A percentile compares a stretch with the other conserved stretches of the same genome.
Evolutionary conservation across 2,329 filamentous ascomycete species (phyloP).

Genomic region (Cadophora gregata): DNA sequence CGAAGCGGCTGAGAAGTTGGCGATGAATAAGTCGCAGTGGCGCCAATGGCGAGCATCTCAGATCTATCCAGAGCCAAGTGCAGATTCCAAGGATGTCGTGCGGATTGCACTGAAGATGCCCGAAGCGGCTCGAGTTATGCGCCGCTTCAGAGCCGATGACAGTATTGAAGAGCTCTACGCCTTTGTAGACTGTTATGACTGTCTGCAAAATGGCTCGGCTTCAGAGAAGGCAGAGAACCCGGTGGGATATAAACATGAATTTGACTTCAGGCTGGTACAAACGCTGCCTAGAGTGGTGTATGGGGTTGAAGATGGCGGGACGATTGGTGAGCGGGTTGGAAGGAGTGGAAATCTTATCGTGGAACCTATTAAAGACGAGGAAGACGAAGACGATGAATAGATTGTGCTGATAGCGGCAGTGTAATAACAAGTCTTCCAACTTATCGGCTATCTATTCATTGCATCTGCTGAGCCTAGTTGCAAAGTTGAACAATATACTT

Average conservation of each 20-base stretch:
- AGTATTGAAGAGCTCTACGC: slow-evolving; percentile 90
- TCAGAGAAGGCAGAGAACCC: slow-evolving; percentile 53
- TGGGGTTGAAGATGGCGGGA: slow-evolving; percentile 68
- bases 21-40: slow-evolving; percentile 69
- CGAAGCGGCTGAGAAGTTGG: slow-evolving; percentile 59
- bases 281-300: slow-evolving; percentile 86
- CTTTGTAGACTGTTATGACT: slow-evolving; percentile 89
- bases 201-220: slow-evolving; percentile 54
- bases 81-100: slow-evolving; percentile 70
- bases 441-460: background rate
- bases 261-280: slow-evolving; percentile 83
- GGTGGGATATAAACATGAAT: slow-evolving; percentile 77
- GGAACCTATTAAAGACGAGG: slow-evolving; percentile 63
- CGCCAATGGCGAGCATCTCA: slow-evolving; percentile 75
- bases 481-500: background rate
- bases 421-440: background rate
- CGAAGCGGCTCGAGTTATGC: slow-evolving; percentile 71
- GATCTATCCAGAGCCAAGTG: slow-evolving; percentile 71
- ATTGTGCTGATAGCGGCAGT: slow-evolving; percentile 1
- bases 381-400: slow-evolving; percentile 36
- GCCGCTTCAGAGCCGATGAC: slow-evolving; percentile 73
- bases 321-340: slow-evolving; percentile 76
- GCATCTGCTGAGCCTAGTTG: background rate
- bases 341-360: slow-evolving; percentile 88
- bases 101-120: slow-evolving; percentile 73